A percentile compares a stretch with the other conserved stretches of the same genome.
Conservation (phyloP, 2,329 filamentous ascomycete species). For the Diaporthe longicolla region DNA sequence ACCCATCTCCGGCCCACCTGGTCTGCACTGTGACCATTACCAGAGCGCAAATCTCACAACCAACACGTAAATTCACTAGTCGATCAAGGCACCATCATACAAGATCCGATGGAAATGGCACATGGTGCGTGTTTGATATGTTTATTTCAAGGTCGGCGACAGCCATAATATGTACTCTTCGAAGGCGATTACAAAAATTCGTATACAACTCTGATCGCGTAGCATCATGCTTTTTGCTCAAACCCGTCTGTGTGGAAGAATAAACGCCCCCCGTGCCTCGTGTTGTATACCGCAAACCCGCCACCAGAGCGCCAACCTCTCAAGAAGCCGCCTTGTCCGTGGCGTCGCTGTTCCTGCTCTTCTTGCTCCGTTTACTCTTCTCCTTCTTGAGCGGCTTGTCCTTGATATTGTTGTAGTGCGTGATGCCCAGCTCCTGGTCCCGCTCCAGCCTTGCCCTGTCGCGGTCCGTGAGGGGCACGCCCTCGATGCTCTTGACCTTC, state of each 20-base stretch:
- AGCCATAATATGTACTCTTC: constrained; percentile 29
- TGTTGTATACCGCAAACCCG: not conserved
- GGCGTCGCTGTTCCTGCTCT: constrained; percentile 2
- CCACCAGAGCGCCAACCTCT: not conserved
- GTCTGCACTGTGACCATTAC: not conserved
- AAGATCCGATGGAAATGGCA: not conserved
- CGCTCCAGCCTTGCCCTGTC: constrained; percentile 65
- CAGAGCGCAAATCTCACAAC: too few species aligned
- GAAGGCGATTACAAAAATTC: constrained; percentile 34
- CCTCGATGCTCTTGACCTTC: constrained; percentile 79
- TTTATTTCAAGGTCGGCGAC: not conserved
- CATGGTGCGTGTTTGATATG: constrained; percentile 18
- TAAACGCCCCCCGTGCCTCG: not conserved
- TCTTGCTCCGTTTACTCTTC: constrained; percentile 48
- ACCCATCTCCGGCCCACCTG: not conserved
- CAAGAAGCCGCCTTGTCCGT: constrained; percentile 12
- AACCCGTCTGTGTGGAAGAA: not conserved
- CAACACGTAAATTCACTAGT: not conserved
- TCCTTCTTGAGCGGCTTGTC: constrained; percentile 64
- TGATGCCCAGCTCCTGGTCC: constrained; percentile 69
- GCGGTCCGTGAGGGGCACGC: constrained; percentile 72
- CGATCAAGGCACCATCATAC: not conserved
- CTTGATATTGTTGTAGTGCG: constrained; percentile 71
- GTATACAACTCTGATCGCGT: constrained; percentile 27
- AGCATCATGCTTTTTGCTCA: constrained; percentile 18